These are phyloP conservation scores for Dactylellina leptospora DNA, from an alignment of 2,329 filamentous ascomycete genomes.

Conservation along the genomic window DNA sequence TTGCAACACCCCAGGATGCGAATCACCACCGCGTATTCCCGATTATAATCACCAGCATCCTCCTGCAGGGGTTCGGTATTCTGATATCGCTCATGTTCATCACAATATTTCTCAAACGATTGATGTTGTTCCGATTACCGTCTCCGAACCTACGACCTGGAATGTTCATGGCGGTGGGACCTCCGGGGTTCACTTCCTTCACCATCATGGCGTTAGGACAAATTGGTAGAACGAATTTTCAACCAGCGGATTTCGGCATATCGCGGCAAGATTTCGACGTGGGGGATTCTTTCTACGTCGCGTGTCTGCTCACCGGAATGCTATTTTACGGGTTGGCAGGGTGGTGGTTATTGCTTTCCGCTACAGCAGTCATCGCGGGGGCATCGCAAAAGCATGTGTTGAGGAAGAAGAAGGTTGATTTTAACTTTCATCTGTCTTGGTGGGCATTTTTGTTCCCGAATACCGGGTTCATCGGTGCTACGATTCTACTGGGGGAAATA, in stretches of 20 bases:
- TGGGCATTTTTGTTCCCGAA: constrained; percentile 75
- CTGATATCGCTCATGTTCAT: constrained; percentile 50
- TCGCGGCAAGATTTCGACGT: constrained; percentile 15
- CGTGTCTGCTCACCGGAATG: constrained; percentile 33
- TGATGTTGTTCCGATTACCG: constrained; percentile 47
- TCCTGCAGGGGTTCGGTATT: constrained; percentile 43
- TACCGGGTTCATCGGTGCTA: constrained; percentile 70
- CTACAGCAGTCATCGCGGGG: constrained; percentile 32
- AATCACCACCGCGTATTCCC: constrained; percentile 41
- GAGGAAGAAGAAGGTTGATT: constrained; percentile 41
- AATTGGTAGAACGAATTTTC: constrained; percentile 24
- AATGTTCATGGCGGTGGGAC: constrained; percentile 50
- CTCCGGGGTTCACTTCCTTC: constrained; percentile 45
- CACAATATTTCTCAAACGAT: constrained; percentile 46
- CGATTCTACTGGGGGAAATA: constrained; percentile 67
- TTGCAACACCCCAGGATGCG: background rate
- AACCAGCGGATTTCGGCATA: constrained; percentile 35
- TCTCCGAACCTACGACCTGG: constrained; percentile 43
- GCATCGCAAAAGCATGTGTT: constrained; percentile 35
- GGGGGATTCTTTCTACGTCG: constrained; percentile 32
- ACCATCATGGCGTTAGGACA: constrained; percentile 32
- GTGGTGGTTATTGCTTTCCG: constrained; percentile 42
- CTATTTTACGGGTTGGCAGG: constrained; percentile 47
- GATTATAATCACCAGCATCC: constrained; percentile 46
- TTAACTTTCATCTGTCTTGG: constrained; percentile 65